Evolutionary conservation across 2,329 filamentous ascomycete species (phyloP), one percentile per base, ranked within the genome.

Genomic region (Pseudocercospora fuligena): DNA sequence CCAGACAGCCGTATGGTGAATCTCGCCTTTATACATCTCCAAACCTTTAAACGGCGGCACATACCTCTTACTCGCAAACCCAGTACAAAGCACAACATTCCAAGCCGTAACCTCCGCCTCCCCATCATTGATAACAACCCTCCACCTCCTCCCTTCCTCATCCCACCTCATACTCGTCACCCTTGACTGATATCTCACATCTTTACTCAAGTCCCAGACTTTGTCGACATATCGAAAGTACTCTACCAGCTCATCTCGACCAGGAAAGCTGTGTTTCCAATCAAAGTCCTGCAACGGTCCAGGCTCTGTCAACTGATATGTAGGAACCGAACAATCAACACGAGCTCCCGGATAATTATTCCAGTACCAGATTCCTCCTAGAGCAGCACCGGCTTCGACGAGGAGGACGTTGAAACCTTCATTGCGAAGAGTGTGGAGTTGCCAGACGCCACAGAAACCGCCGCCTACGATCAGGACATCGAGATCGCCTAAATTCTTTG

Each of bases 191-290:
- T 87, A 88, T 0, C 82, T 79, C 23, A 81, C 82, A 65, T 88
- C 86, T 70, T 88, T 88, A 72, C 83, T 86, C 36, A 89, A 76
- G 23, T 82, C 77, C 9, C 87, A 71, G 2, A 84, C 81, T 61
- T 84, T 83, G 59, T 88, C 87, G 12, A 88, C 83, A 54, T 88
- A 84, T n/a, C 85, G 82, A 70, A 89, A 89, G 73, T 89, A 89
- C 3, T 73, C 73, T n/a, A 83, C 80, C 1, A 89, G 78, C 43
- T 89, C 74, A 19, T 67, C 40, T 14, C 57, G 49, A 16, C 27
- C 49, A 11, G 65, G 65, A 27, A 60, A 67, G 19, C 49, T 60
- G 43, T 67, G 61, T 7, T 65, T 70, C 73, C 86, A 90, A 27
- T 79, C 86, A 86, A 85, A 89, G 2, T 83, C 82, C 73, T 85